phyloP scores from a whole-genome alignment of 2,329 filamentous ascomycete genomes.

The Aspergillus uvarum region DNA sequence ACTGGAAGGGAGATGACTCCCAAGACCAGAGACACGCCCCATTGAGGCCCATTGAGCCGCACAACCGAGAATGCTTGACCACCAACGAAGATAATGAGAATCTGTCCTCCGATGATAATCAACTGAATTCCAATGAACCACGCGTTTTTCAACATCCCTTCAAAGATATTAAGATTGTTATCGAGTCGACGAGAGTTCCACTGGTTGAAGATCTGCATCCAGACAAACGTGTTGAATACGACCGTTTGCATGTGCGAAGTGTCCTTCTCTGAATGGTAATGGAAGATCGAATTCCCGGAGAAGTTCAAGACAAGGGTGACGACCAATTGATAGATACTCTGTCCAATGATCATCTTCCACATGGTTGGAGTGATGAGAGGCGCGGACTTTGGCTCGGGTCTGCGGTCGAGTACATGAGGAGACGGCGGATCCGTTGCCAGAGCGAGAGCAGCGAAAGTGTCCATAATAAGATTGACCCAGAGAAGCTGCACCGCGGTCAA shows the following conservation, averaged over 20 bases:
- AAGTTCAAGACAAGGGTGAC: conserved; percentile 50
- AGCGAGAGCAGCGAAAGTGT: conserved; percentile 65
- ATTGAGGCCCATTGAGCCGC: conserved; percentile 63
- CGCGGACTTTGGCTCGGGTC: conserved; percentile 48
- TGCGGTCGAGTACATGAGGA: conserved; percentile 56
- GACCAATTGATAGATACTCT: conserved; percentile 44
- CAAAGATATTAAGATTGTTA: conserved; percentile 47
- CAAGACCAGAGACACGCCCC: conserved; percentile 69
- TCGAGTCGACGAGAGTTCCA: conserved; percentile 49
- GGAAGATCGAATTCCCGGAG: conserved; percentile 38
- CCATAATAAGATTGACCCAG: conserved; percentile 71
- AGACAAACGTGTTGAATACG: conserved; percentile 49
- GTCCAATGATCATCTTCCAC: conserved; percentile 50
- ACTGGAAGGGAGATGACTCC: conserved; percentile 67
- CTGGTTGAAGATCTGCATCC: conserved; percentile 53
- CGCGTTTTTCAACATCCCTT: conserved; percentile 43
- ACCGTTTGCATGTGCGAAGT: conserved; percentile 34
- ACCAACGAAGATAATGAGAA: conserved; percentile 71
- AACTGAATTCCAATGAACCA: conserved; percentile 61
- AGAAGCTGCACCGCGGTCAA: conserved; percentile 66
- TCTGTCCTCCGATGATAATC: conserved; percentile 67
- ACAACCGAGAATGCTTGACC: conserved; percentile 65
- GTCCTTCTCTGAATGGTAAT: conserved; percentile 24
- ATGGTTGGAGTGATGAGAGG: conserved; percentile 48
- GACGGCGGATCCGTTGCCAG: conserved; percentile 64